phyloP scores from a whole-genome alignment of 192 early-diverging fungal species.

The Rhizophagus prolifer region DNA sequence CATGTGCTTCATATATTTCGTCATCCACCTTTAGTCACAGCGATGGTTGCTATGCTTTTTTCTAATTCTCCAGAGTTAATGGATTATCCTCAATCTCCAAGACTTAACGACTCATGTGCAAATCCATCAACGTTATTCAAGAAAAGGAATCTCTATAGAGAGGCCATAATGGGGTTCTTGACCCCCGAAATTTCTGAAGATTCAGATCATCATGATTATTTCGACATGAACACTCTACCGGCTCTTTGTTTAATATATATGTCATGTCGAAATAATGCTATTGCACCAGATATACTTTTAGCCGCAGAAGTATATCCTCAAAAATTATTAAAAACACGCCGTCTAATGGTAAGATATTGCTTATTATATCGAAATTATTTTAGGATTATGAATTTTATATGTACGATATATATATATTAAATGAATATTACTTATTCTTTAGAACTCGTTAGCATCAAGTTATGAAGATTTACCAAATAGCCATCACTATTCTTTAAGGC shows the following conservation, averaged over 20 bases:
- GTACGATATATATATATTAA: neutral
- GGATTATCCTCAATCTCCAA: conserved; percentile 4
- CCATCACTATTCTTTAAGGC: conserved; percentile 20
- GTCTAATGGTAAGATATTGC: conserved; percentile 32
- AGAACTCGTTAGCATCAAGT: conserved; percentile 37
- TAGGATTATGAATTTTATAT: neutral
- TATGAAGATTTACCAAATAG: conserved; percentile 10
- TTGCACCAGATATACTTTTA: conserved; percentile 36
- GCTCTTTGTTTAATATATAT: conserved; percentile 41
- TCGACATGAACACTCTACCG: conserved; percentile 36
- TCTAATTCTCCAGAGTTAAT: conserved; percentile 25
- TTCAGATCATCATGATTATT: conserved; percentile 8
- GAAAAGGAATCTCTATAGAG: conserved; percentile 39
- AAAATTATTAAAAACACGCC: conserved; percentile 36
- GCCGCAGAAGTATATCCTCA: conserved; percentile 44
- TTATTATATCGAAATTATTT: neutral
- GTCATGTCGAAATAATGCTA: conserved; percentile 37
- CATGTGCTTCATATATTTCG: conserved; percentile 45
- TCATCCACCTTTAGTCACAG: conserved; percentile 37
- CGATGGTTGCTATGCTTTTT: conserved; percentile 37
- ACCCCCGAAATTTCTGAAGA: conserved; percentile 4
- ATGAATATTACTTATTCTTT: neutral
- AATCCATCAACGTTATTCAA: neutral
- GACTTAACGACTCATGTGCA: neutral
- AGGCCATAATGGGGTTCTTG: conserved; percentile 36